These are phyloP conservation scores for Tetradesmus obliquus DNA, from an alignment of 139 green algal genomes.

Conservation along the genomic window DNA sequence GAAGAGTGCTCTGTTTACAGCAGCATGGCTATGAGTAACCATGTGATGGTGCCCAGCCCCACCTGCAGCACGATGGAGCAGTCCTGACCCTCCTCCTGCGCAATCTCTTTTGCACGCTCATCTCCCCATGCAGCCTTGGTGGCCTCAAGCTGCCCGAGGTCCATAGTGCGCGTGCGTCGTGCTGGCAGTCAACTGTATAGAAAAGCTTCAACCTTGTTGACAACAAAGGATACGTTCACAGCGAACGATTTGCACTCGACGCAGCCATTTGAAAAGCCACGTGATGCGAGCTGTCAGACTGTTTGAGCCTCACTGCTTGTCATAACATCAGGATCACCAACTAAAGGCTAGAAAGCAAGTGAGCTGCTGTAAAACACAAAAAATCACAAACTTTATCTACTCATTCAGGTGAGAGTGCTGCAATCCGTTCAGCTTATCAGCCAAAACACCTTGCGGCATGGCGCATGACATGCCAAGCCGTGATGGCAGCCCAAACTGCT, in stretches of 20 bases:
- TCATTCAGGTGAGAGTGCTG: too few relatives aligned
- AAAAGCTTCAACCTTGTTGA: too few relatives aligned
- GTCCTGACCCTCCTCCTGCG: background rate
- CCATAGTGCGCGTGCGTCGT: background rate
- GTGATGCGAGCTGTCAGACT: background rate
- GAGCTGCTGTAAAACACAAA: too few relatives aligned
- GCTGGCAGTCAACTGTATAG: background rate
- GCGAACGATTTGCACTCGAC: too few relatives aligned
- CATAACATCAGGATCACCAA: background rate
- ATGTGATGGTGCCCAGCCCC: background rate
- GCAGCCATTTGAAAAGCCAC: too few relatives aligned
- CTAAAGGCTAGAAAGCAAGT: too few relatives aligned
- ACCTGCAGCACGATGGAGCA: background rate
- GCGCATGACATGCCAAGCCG: too few relatives aligned
- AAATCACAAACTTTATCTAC: too few relatives aligned
- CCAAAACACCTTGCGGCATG: too few relatives aligned
- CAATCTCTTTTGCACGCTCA: background rate
- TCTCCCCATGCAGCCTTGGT: background rate
- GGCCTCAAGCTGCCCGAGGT: background rate
- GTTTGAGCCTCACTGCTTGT: background rate
- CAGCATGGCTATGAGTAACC: background rate
- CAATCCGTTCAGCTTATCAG: too few relatives aligned
- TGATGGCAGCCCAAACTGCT: too few relatives aligned
- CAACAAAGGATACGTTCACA: too few relatives aligned
- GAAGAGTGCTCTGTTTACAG: background rate